Conservation (phyloP, 495 filamentous ascomycete genomes). For the Cetradonia linearis region DNA sequence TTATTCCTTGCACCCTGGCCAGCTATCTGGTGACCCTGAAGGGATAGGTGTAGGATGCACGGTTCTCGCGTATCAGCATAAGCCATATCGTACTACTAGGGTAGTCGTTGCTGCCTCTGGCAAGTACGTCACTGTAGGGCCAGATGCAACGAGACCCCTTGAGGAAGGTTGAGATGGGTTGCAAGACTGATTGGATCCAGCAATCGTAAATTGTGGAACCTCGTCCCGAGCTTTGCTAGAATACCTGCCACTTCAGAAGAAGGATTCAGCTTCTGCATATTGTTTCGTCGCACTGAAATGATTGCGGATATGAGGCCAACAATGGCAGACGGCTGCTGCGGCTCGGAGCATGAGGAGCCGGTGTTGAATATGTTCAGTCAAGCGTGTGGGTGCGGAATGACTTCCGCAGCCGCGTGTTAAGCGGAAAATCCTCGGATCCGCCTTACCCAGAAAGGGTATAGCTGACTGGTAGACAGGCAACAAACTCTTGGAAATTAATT, state of each 20-base stretch:
- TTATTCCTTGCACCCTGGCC: background rate
- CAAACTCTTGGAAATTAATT: no score
- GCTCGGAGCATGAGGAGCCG: background rate
- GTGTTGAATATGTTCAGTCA: no score
- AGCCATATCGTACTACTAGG: background rate
- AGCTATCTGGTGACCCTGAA: constrained; percentile 8
- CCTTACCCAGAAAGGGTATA: no score
- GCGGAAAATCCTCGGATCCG: no score
- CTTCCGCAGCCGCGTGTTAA: no score
- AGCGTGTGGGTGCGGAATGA: no score
- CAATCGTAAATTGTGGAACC: background rate
- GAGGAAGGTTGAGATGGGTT: background rate
- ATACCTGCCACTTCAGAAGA: constrained; percentile 8
- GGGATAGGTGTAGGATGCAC: background rate
- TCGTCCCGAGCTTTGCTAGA: background rate
- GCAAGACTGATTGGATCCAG: background rate
- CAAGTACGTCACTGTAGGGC: background rate
- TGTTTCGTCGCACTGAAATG: background rate
- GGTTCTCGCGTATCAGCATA: background rate
- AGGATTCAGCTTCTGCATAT: background rate
- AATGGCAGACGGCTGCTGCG: background rate
- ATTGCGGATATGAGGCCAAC: background rate
- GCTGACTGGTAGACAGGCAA: no score
- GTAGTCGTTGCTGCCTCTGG: background rate
- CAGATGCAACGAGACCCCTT: background rate